Evolutionary conservation across 2,329 filamentous ascomycete genomes (phyloP).

Genomic region (Rutstroemia sp.): DNA sequence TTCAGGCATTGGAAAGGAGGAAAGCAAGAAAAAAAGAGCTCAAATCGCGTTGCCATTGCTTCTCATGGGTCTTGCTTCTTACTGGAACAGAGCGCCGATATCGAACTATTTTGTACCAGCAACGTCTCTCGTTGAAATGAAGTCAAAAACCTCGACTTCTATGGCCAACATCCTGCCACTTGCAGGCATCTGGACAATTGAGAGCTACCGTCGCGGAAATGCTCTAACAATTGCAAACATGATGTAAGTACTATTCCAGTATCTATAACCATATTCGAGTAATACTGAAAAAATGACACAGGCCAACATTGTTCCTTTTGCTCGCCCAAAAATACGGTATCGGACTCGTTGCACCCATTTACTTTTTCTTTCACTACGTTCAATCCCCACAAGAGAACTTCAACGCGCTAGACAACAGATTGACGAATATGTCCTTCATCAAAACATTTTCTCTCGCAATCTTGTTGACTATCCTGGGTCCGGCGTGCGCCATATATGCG

Average conservation of each 20-base stretch:
- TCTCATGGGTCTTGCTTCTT: not conserved
- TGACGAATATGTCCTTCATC: constrained; percentile 25
- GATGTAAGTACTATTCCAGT: constrained; percentile 2
- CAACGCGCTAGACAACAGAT: constrained; percentile 28
- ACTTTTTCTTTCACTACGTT: constrained; percentile 33
- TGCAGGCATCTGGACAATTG: constrained; percentile 22
- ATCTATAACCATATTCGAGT: constrained; percentile 23
- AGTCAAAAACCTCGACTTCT: not conserved
- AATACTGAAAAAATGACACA: constrained; percentile 12
- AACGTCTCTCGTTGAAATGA: not conserved
- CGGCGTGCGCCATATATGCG: constrained; percentile 21
- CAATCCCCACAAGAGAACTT: constrained; percentile 30
- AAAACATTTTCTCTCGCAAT: constrained; percentile 28
- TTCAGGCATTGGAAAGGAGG: constrained; percentile 3
- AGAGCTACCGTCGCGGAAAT: constrained; percentile 23
- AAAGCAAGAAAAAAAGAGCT: not conserved
- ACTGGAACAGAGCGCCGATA: not conserved
- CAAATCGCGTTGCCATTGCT: not conserved
- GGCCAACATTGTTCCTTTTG: not conserved
- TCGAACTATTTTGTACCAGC: not conserved
- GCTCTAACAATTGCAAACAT: constrained; percentile 13
- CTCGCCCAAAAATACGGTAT: constrained; percentile 25
- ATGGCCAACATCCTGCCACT: constrained; percentile 9
- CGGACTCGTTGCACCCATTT: constrained; percentile 30
- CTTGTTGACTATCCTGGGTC: constrained; percentile 22